Conservation (phyloP, 1,284 basidiomycete species). For the Erythrobasidium hasegawianum region DNA sequence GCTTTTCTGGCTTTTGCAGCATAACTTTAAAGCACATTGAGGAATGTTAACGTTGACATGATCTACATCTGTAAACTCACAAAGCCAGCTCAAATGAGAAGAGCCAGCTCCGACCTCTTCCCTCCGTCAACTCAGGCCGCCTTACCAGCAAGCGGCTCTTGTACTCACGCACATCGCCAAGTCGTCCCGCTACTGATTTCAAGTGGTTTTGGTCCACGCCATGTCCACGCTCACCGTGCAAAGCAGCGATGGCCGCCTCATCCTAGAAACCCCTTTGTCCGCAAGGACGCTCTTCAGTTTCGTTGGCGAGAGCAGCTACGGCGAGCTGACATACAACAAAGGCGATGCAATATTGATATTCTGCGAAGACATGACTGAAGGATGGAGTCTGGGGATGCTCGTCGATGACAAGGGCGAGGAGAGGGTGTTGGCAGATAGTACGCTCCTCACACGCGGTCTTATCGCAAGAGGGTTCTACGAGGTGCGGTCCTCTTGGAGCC, state of each 20-base stretch:
- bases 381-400: slow-evolving; percentile 10
- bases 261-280: slow-evolving; percentile 9
- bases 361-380: slow-evolving; percentile 35
- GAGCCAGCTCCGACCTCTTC: no score
- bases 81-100: no score
- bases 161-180: not conserved
- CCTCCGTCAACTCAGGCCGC: no score
- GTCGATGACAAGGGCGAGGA: slow-evolving; percentile 35
- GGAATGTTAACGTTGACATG: no score
- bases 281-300: slow-evolving; percentile 61
- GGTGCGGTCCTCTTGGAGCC: not conserved
- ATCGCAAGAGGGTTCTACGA: slow-evolving; percentile 25
- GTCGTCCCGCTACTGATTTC: no score
- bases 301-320: slow-evolving; percentile 65
- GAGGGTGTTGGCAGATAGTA: slow-evolving; percentile 42
- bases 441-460: slow-evolving; percentile 23
- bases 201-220: no score
- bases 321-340: slow-evolving; percentile 56
- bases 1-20: no score
- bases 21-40: no score
- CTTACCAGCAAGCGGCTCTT: not conserved
- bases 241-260: not conserved
- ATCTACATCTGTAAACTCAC: no score
- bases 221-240: not conserved
- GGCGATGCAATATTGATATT: slow-evolving; percentile 59